Percentiles rank a stretch among this genome's conserved stretches.
Conservation (phyloP, 352 stramenopile species). For the Globisporangium parvum region DNA sequence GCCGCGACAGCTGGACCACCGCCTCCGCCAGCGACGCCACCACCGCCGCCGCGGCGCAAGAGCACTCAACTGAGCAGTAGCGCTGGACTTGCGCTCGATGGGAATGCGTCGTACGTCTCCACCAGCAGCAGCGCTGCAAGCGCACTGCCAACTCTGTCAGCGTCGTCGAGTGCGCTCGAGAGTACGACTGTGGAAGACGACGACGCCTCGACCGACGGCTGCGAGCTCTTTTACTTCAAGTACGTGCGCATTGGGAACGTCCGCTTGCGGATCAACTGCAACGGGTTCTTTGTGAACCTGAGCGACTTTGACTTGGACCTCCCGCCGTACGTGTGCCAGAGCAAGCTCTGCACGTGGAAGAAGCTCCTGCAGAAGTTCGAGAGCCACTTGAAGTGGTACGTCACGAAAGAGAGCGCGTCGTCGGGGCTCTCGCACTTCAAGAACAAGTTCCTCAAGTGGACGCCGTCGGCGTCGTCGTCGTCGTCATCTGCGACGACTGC, state of each 20-base stretch:
- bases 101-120: slow-evolving; percentile 2
- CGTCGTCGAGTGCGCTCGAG: slow-evolving; percentile 4
- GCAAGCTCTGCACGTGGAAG: slow-evolving; percentile 76
- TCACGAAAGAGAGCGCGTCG: slow-evolving; percentile 77
- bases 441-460: slow-evolving; percentile 83
- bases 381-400: slow-evolving; percentile 75
- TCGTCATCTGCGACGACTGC: background rate
- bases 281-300: slow-evolving; percentile 83
- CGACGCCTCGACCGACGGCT: slow-evolving; percentile 42
- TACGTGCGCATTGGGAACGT: slow-evolving; percentile 81
- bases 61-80: slow-evolving; percentile 10
- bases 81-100: background rate
- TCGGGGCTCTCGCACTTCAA: slow-evolving; percentile 82
- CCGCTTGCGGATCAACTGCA: slow-evolving; percentile 74
- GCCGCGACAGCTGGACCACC: background rate
- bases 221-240: slow-evolving; percentile 84
- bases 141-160: background rate
- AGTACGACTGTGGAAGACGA: slow-evolving; percentile 37
- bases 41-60: slow-evolving; percentile 2
- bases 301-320: slow-evolving; percentile 76
- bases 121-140: background rate
- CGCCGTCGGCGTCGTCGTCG: slow-evolving; percentile 21
- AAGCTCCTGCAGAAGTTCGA: slow-evolving; percentile 82
- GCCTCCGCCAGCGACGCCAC: background rate
- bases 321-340: slow-evolving; percentile 73